Evolutionary conservation across 106 monocot species (phyloP), one percentile per base, ranked within the genome.

Genomic region (Allium cepa): DNA sequence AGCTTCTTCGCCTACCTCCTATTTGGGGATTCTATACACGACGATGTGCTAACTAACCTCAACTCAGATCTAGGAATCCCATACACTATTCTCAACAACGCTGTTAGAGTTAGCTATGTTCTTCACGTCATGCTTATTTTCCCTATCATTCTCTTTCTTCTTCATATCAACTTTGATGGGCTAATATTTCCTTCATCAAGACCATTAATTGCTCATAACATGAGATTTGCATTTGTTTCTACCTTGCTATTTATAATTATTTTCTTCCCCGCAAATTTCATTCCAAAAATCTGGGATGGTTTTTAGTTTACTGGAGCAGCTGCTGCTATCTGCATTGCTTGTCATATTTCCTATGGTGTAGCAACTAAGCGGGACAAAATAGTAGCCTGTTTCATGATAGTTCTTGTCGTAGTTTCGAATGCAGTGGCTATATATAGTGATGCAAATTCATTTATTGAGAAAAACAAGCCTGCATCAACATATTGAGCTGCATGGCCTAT

Each of bases 351-450:
- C 87, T 18, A 91, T 77, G 73, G 85, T 46, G 79, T 85, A 50
- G 83, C 95, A 11, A 83, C 83, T 8, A 87, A 62, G 56, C 66
- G 77, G 83, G 85, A 83, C 66, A 96, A 84, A 69, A 59, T 74
- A 8, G 55, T 96, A 36, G 85, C 95, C 8, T 62, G 82, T 50
- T 66, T 91, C 26, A 96, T 96, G 91, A 96, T 91, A 56, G 68
- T 82, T 11, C 83, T 96, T 46, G 91, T 88, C 13, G 86, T 96
- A 2, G 12, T 85, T 8, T 96, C 95, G 17, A 96, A 85, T 72
- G 79, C 78, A 14, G 65, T 96, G 9, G 95, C 95, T 7, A 91
- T 96, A 8, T 96, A 83, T 51, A 96, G 95, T 52, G 85, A 96
- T 60, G 85, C 36, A 36, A 36, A 36, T 36, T 36, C 36, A 36